Base-by-base conservation (phyloP, 768 basidiomycete species). In the Suillus placidus region DNA sequence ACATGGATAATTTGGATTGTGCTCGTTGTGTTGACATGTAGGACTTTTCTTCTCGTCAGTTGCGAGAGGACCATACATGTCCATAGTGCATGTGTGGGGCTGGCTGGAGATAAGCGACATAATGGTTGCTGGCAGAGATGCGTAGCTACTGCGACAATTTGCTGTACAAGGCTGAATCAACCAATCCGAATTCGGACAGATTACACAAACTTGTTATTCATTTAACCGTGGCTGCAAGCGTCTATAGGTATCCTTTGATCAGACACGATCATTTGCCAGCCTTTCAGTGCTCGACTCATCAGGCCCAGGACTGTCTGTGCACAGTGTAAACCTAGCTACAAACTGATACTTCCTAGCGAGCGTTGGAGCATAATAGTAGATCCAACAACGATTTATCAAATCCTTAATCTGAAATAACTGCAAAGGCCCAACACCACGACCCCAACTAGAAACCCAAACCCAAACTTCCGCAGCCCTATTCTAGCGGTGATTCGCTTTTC, bases 81-180 rank as follows among this genome's bases (percentile, higher is more conserved):
- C 60, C 76, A 77, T 77, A 3, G 70, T 68, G 51, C 54, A 70
- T 0, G 76, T 52, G 40, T 64, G 63, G 37, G 76, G 76, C 64
- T 78, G 76, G 2, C 68, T 71, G n/a, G 69, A 73, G 54, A 74
- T 65, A 60, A 66, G 71, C n/a, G 65, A 51, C 76, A 77, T 77
- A 51, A 58, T 64, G 56, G 43, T 64, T 58, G 62, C 34, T 40
- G 62, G 32, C 7, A 45, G 20, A 38, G n/a, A 26, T 55, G 40
- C 43, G 26, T n/a, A n/a, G 42, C 13, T 32, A 37, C 62, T 60
- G 51, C 54, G 51, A 26, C 14, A 51, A 51, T 30, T 51, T 51
- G 51, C n/a, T 47, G 47, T 26, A n/a, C n/a, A n/a, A n/a, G n/a
- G 26, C 26, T 51, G 26, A 26, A 47, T 47, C n/a, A 47, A 51